Conservation (phyloP, 176 grass and related monocot genomes). For the Oryza nivara region DNA sequence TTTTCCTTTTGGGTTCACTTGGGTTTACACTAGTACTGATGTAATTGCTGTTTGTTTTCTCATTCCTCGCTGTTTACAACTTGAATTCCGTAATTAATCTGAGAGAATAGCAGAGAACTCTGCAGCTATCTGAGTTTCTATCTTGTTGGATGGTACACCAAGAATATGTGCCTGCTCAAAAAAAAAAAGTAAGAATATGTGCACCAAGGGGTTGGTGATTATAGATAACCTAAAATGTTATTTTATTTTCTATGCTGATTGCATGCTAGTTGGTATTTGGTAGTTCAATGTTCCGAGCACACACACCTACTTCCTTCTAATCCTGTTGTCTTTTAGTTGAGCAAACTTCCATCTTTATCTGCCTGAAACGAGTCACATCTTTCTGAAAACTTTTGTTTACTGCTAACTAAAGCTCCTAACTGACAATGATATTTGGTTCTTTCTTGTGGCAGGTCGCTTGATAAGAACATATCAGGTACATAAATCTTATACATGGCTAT, state of each 20-base stretch:
- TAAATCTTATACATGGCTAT: constrained; percentile 25
- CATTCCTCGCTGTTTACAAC: neutral
- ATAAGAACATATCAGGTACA: constrained; percentile 64
- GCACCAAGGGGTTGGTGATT: neutral
- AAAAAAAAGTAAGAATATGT: no score
- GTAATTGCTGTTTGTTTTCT: no score
- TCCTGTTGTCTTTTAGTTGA: constrained; percentile 37
- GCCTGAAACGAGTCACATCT: constrained; percentile 1
- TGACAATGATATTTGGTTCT: constrained; percentile 38
- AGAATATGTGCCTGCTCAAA: neutral
- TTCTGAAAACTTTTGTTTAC: constrained; percentile 4
- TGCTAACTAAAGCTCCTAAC: constrained; percentile 30
- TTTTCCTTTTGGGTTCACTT: neutral
- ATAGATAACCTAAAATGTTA: constrained; percentile 13
- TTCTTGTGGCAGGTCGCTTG: constrained; percentile 63
- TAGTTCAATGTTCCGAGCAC: constrained; percentile 8
- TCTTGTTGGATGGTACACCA: neutral
- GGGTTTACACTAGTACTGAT: no score
- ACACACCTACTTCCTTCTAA: constrained; percentile 17
- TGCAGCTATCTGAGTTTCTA: neutral
- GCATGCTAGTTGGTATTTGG: constrained; percentile 16
- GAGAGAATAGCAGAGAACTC: neutral
- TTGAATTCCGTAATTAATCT: neutral
- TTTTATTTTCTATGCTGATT: constrained; percentile 4
- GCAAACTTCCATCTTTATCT: constrained; percentile 18